Base-by-base conservation (phyloP, 345 rosid species). In the Reutealis trisperma region DNA sequence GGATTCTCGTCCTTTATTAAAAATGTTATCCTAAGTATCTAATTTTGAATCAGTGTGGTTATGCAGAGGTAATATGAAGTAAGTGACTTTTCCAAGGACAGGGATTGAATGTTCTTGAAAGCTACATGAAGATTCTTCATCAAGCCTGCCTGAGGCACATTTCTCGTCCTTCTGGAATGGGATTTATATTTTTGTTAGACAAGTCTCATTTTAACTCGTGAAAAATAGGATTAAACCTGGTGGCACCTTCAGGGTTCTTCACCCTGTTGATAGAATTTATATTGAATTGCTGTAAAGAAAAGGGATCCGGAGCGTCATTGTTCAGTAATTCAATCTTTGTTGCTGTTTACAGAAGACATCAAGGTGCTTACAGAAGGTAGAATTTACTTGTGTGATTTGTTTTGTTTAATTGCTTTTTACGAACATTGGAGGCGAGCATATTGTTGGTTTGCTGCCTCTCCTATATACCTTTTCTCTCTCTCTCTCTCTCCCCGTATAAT, bases 31-130 rank as follows among this genome's bases (percentile, higher is more conserved):
- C 4, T 2, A 55, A 22, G 68, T 68, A 8, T 73, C 24, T 47
- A 8, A 69, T 51, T 45, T 6, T 25, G 72, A 44, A 57, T 62
- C 11, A 21, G 59, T 64, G 9, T 54, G 63, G 7, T 52, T 64
- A 9, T 68, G 58, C 78, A 79, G 85, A 79, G 59, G 67, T 27
- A 7, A 27, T 47, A 49, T 25, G 75, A 58, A 58, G 63, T n/a
- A 25, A 62, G 63, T 47, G 63, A 52, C 72, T 65, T 66, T 67
- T 54, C 71, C 9, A 34, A 75, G 75, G 66, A 65, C 41, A 61
- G 34, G 71, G 61, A 34, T 21, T 47, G 62, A 74, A 51, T 52
- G 52, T 64, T 55, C 55, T 47, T 49, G 73, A 49, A 51, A 57
- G 49, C 8, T 49, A 49, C 24, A 42, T 22, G 24, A 52, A 49